Evolutionary conservation across 1,284 basidiomycete species (phyloP).

Genomic region (Phlebopus sp.): DNA sequence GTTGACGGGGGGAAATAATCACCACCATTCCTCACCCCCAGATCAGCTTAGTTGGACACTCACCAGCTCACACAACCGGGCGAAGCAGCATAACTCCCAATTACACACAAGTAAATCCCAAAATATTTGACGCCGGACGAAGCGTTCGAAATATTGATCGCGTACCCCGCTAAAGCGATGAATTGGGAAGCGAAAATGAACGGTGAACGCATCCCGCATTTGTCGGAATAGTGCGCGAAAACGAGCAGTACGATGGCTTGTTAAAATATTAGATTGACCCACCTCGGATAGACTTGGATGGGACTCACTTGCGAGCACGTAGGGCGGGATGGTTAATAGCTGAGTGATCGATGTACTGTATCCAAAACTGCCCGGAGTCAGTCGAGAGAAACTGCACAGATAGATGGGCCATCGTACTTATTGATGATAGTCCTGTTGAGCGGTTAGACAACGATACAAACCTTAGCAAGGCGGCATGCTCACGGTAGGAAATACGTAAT

Average conservation of each 20-base stretch:
- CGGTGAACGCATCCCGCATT: conserved; percentile 49
- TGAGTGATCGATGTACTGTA: conserved; percentile 54
- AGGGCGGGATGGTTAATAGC: conserved; percentile 67
- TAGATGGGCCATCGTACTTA: conserved; percentile 32
- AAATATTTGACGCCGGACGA: conserved; percentile 53
- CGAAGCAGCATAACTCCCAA: neutral
- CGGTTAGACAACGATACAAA: neutral
- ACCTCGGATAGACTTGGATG: neutral
- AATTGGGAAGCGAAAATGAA: conserved; percentile 54
- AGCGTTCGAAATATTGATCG: conserved; percentile 52
- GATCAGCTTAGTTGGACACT: neutral
- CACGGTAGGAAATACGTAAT: conserved; percentile 62
- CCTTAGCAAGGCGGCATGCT: conserved; percentile 21
- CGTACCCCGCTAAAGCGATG: conserved; percentile 54
- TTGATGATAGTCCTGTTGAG: conserved; percentile 54
- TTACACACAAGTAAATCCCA: conserved; percentile 49
- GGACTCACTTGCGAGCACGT: conserved; percentile 54
- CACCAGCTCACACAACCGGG: neutral
- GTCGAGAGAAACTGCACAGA: neutral
- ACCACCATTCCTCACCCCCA: neutral
- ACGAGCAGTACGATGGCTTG: conserved; percentile 48
- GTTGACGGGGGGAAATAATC: neutral
- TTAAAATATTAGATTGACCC: neutral
- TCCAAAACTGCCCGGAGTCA: conserved; percentile 44
- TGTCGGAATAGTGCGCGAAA: conserved; percentile 59